Evolutionary conservation across 306 rosid genomes (phyloP).

Genomic region (Macrotyloma uniflorum): DNA sequence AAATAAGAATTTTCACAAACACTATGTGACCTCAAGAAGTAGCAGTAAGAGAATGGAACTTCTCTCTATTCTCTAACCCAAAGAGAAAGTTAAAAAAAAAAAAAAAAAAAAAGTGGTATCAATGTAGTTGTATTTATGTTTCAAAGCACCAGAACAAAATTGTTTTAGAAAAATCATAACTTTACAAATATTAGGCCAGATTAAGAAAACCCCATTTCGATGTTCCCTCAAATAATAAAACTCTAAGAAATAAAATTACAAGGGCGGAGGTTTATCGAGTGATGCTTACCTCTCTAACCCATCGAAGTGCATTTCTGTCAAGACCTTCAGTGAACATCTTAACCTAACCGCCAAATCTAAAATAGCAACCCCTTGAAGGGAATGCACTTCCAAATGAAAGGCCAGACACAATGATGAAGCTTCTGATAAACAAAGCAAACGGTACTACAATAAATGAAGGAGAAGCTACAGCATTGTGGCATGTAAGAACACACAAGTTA

Average conservation of each 20-base stretch:
- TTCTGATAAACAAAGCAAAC: background rate
- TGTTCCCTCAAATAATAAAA: background rate
- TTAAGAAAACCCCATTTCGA: constrained; percentile 33
- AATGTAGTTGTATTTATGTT: constrained; percentile 37
- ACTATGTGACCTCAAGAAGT: constrained; percentile 37
- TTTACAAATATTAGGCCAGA: background rate
- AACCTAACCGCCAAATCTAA: constrained; percentile 38
- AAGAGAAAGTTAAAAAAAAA: background rate
- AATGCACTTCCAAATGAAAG: constrained; percentile 21
- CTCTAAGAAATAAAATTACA: background rate
- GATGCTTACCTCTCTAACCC: constrained; percentile 81
- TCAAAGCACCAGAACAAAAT: constrained; percentile 33
- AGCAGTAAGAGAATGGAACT: constrained; percentile 39
- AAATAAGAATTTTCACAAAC: constrained; percentile 26
- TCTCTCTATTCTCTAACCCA: constrained; percentile 52
- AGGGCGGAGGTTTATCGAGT: background rate
- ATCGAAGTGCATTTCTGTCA: constrained; percentile 80
- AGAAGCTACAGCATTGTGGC: background rate
- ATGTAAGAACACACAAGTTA: constrained; percentile 10
- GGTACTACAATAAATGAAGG: background rate
- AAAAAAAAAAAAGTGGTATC: constrained; percentile 40
- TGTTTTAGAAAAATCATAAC: constrained; percentile 39
- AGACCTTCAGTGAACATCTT: constrained; percentile 93
- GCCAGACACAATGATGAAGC: background rate
- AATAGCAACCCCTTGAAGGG: constrained; percentile 22